phyloP scores from a whole-genome alignment of 2,329 filamentous ascomycete genomes.

The Ceratocystis smalleyi region DNA sequence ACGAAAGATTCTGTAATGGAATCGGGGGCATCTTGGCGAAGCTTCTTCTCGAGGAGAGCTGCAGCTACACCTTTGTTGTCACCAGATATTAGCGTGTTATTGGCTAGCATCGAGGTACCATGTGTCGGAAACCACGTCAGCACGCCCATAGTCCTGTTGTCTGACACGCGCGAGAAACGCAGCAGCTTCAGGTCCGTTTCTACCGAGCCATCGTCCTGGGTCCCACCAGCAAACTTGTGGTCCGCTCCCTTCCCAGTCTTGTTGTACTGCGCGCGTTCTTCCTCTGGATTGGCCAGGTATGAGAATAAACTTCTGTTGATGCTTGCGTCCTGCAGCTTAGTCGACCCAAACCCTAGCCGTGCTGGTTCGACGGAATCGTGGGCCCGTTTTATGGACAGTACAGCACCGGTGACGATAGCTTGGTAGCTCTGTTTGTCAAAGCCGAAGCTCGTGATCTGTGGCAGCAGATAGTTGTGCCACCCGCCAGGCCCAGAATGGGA shows the following conservation, averaged over 20 bases:
- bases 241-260: background rate
- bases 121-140: constrained; percentile 86
- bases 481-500: constrained; percentile 82
- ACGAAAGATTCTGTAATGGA: constrained; percentile 55
- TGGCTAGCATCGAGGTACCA: constrained; percentile 75
- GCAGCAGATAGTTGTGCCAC: constrained; percentile 88
- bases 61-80: constrained; percentile 92
- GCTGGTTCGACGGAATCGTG: constrained; percentile 43
- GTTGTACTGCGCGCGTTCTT: constrained; percentile 54
- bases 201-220: constrained; percentile 28
- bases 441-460: constrained; percentile 75
- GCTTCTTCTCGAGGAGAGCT: constrained; percentile 61
- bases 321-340: constrained; percentile 53
- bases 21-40: constrained; percentile 30
- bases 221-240: background rate
- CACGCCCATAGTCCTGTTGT: constrained; percentile 61
- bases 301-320: constrained; percentile 73
- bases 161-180: constrained; percentile 53
- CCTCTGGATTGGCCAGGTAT: constrained; percentile 65
- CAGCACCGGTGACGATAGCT: constrained; percentile 72
- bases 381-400: constrained; percentile 67
- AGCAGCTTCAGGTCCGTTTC: constrained; percentile 70
- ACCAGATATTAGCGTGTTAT: constrained; percentile 75
- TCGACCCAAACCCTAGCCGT: constrained; percentile 47
- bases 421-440: constrained; percentile 77